These are phyloP conservation scores for Trametes gibbosa DNA, from an alignment of 768 basidiomycete genomes.

Conservation along the genomic window DNA sequence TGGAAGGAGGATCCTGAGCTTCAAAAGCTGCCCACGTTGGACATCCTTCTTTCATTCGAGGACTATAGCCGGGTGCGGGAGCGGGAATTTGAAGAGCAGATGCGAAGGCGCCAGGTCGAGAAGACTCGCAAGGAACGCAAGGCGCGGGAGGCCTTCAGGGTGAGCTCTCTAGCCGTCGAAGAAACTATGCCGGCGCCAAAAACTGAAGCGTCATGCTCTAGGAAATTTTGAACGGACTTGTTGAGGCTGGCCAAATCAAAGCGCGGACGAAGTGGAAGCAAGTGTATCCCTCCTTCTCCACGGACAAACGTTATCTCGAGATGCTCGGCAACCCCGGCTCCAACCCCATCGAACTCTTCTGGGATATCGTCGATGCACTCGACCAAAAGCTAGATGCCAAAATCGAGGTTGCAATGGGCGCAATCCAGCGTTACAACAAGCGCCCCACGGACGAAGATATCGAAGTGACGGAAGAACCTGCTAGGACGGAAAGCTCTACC, in stretches of 20 bases:
- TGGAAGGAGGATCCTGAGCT: conserved; percentile 79
- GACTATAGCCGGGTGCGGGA: conserved; percentile 90
- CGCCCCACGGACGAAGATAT: conserved; percentile 28
- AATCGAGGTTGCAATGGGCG: conserved; percentile 63
- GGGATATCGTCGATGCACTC: conserved; percentile 86
- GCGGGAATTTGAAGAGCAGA: conserved; percentile 87
- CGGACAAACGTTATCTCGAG: conserved; percentile 80
- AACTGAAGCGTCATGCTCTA: conserved; percentile 29
- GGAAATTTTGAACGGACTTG: conserved; percentile 71
- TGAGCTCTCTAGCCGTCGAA: conserved; percentile 28
- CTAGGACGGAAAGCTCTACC: conserved; percentile 14
- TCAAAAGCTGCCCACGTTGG: conserved; percentile 81
- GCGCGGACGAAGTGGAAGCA: conserved; percentile 91
- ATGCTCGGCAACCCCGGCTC: conserved; percentile 94
- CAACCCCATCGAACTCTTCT: conserved; percentile 93
- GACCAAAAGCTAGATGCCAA: conserved; percentile 84
- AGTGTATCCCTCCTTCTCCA: conserved; percentile 71
- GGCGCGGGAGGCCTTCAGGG: conserved; percentile 89
- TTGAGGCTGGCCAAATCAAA: conserved; percentile 62
- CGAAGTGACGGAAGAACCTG: conserved; percentile 18
- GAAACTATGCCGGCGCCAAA: no score
- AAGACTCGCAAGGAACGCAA: conserved; percentile 84
- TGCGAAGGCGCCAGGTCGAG: conserved; percentile 75
- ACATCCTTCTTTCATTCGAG: conserved; percentile 91
- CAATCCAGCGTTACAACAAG: conserved; percentile 50